Conservation (phyloP, 2,329 filamentous ascomycete genomes). For the Neopestalotiopsis clavispora region DNA sequence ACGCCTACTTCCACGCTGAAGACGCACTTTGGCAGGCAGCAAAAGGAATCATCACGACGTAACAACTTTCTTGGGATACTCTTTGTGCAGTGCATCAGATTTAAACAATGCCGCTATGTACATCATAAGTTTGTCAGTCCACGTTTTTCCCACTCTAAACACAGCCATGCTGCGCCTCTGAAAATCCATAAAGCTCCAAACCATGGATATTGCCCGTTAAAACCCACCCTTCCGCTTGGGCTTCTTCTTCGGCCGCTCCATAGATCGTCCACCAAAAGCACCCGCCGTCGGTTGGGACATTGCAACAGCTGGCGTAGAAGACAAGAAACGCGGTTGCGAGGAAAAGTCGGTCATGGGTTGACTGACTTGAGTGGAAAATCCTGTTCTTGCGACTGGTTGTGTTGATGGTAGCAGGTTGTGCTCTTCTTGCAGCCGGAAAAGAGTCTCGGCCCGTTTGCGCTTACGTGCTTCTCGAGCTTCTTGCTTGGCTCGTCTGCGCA, state of each 20-base stretch:
- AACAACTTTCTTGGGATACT: no score
- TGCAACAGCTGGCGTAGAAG: constrained; percentile 28
- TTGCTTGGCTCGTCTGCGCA: constrained; percentile 30
- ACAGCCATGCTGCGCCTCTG: no score
- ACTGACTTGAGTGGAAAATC: constrained; percentile 28
- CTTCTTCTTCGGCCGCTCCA: constrained; percentile 33
- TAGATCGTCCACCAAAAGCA: constrained; percentile 31
- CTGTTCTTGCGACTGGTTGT: constrained; percentile 30
- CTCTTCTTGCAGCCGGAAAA: constrained; percentile 31
- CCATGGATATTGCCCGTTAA: constrained; percentile 16
- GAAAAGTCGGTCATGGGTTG: constrained; percentile 24
- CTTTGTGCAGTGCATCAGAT: no score
- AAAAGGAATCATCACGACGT: no score
- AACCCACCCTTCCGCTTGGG: constrained; percentile 37
- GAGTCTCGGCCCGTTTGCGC: constrained; percentile 34
- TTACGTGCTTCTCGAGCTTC: constrained; percentile 33
- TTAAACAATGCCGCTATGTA: no score
- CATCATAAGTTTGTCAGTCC: no score
- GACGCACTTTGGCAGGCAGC: no score
- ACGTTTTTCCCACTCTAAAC: no score
- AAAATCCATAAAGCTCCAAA: neutral
- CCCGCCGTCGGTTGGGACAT: constrained; percentile 39
- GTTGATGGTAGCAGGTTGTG: constrained; percentile 30
- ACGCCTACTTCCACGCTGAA: no score
- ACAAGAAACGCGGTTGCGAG: constrained; percentile 26